Evolutionary conservation across 2,329 filamentous ascomycete species (phyloP).

Genomic region (Macroventuria anomochaeta): DNA sequence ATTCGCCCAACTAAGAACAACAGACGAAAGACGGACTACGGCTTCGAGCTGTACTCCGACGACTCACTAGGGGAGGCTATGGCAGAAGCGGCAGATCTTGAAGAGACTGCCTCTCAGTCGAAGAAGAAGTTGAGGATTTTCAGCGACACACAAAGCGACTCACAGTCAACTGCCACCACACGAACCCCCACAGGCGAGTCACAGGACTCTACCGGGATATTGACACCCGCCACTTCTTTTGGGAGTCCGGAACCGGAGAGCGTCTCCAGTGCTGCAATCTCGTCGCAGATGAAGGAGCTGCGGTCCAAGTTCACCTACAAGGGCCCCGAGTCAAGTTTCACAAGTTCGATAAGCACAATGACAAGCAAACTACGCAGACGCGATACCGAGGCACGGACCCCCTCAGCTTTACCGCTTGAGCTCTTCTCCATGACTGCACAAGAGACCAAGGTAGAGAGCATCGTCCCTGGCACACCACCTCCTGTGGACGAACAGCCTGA

Average conservation of each 20-base stretch:
- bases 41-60: constrained; percentile 57
- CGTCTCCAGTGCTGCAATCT: constrained; percentile 34
- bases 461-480: constrained; percentile 17
- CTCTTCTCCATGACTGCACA: background rate
- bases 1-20: constrained; percentile 43
- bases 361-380: constrained; percentile 12
- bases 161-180: constrained; percentile 40
- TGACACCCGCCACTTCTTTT: constrained; percentile 43
- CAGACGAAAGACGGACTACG: constrained; percentile 42
- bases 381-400: constrained; percentile 15
- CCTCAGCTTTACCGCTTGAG: constrained; percentile 15
- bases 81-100: constrained; percentile 44
- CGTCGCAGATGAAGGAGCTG: constrained; percentile 38
- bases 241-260: constrained; percentile 38
- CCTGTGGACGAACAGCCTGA: constrained; percentile 15
- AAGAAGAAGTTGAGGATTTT: constrained; percentile 46
- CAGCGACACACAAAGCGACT: constrained; percentile 34
- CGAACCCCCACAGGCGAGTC: constrained; percentile 31
- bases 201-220: constrained; percentile 33
- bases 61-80: constrained; percentile 56
- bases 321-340: constrained; percentile 7
- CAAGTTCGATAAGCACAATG: background rate
- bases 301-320: constrained; percentile 43
- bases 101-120: constrained; percentile 36
- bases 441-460: constrained; percentile 6